Conservation (phyloP, 257 asterid genomes). For the Solanum pimpinellifolium region DNA sequence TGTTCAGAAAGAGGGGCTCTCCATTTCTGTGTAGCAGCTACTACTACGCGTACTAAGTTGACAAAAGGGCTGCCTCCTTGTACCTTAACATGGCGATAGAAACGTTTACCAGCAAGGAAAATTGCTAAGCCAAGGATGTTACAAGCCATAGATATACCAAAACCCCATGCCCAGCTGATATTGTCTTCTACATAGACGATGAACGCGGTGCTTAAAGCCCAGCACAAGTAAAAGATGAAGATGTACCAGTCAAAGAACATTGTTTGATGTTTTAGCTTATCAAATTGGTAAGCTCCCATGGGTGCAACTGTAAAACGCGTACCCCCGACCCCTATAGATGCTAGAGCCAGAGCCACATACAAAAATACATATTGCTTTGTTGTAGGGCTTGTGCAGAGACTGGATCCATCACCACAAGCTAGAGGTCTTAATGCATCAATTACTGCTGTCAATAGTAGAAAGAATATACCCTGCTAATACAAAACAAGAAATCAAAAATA, state of each 20-base stretch:
- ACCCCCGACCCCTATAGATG: constrained; percentile 18
- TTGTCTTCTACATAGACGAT: constrained; percentile 22
- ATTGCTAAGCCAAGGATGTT: constrained; percentile 11
- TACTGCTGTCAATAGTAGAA: constrained; percentile 14
- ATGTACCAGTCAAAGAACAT: constrained; percentile 24
- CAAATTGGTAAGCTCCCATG: constrained; percentile 23
- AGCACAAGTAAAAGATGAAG: constrained; percentile 5
- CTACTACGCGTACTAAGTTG: constrained; percentile 31
- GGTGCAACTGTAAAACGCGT: constrained; percentile 23
- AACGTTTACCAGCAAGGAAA: constrained; percentile 12
- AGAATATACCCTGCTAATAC: constrained; percentile 12
- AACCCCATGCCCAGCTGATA: constrained; percentile 24
- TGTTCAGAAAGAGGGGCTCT: constrained; percentile 13
- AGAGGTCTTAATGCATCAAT: constrained; percentile 12
- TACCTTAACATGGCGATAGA: constrained; percentile 23
- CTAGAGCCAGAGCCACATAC: constrained; percentile 5
- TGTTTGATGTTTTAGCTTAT: constrained; percentile 15
- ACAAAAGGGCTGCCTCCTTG: constrained; percentile 46
- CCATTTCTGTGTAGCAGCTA: constrained; percentile 38
- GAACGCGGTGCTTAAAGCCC: constrained; percentile 5
- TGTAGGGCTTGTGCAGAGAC: constrained; percentile 6
- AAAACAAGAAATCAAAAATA: not conserved
- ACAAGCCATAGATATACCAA: constrained; percentile 9
- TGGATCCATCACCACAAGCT: constrained; percentile 10
- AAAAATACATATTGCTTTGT: constrained; percentile 11